phyloP scores from a whole-genome alignment of 371 early-diverging fungal genomes.

The Encephalitozoon romaleae region DNA sequence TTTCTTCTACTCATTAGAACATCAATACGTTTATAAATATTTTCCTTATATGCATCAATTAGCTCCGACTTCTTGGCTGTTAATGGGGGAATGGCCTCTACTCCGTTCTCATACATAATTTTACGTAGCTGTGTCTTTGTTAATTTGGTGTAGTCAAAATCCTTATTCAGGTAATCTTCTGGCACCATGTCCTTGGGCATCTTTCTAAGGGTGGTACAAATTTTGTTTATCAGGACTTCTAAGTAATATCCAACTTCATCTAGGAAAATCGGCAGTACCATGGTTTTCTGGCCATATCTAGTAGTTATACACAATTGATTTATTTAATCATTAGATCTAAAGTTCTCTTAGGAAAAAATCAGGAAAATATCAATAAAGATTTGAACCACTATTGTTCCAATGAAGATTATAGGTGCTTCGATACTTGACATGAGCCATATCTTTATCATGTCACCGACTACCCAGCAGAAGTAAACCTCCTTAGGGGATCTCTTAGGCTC shows the following conservation, averaged over 20 bases:
- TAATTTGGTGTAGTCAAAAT: constrained; percentile 52
- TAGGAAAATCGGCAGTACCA: neutral
- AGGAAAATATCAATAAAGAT: constrained; percentile 40
- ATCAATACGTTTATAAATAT: constrained; percentile 45
- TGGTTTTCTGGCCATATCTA: neutral
- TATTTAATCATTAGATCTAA: neutral
- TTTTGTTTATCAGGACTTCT: neutral
- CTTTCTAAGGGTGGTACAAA: neutral
- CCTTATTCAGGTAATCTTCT: constrained; percentile 40
- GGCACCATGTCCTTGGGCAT: neutral
- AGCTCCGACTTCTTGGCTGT: constrained; percentile 34
- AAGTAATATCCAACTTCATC: neutral
- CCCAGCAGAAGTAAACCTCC: constrained; percentile 52
- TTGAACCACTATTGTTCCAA: constrained; percentile 36
- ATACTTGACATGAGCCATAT: constrained; percentile 30
- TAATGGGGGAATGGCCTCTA: constrained; percentile 35
- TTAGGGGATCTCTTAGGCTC: constrained; percentile 27
- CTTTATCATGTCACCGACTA: constrained; percentile 51
- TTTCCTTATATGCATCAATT: constrained; percentile 35
- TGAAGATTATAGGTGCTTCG: constrained; percentile 29
- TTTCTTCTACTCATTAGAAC: constrained; percentile 7
- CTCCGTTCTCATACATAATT: constrained; percentile 48
- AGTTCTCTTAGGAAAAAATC: constrained; percentile 2
- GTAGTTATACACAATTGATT: neutral
- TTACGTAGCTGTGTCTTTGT: constrained; percentile 50